Evolutionary conservation across 2,329 filamentous ascomycete genomes (phyloP), one percentile per base, ranked within the genome.

Genomic region (Penicillium occitanis): DNA sequence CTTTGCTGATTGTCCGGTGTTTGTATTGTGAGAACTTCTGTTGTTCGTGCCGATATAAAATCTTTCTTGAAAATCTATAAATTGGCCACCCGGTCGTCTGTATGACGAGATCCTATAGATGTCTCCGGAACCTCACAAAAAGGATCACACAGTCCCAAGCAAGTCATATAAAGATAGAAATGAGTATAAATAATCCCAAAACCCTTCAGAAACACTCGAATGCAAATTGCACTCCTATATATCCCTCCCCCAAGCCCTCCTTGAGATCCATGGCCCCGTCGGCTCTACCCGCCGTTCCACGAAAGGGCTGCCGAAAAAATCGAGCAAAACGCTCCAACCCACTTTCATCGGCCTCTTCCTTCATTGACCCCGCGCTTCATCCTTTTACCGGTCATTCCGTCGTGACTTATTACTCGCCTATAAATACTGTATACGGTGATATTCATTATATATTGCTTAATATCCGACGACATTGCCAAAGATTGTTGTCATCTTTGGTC

Each of bases 281-380:
- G 60, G 60, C 60, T 62, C 46, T 42, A 53, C 33, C 60, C 60
- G 60, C 60, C 46, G 48, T 35, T 37, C 51, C 51, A 37, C 51
- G 30, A 57, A 40, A 13, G 30, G 51, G 51, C 30, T 57, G 3
- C 53, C n/a, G 53, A 57, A 40, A 57, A 57, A 57, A 25, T 5
- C n/a, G 7, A 55, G 33, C 60, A 51, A 51, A 62, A 61, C 17
- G 25, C 28, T 40, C 33, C 19, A 57, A 37, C 33, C 53, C 53
- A 40, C 53, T 40, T 57, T 37, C 53, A 3, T 53, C 48, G 48
- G 48, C 25, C 48, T 53, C 5, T 7, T 40, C 11, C 10, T 40
- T 30, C 30, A 22, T 25, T 40, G 53, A 57, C 60, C 44, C 48
- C 46, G 48, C 44, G 46, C 46, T 57, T 57, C 11, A 57, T 8